Conservation (phyloP, 345 rosid genomes). For the Salix suchowensis region DNA sequence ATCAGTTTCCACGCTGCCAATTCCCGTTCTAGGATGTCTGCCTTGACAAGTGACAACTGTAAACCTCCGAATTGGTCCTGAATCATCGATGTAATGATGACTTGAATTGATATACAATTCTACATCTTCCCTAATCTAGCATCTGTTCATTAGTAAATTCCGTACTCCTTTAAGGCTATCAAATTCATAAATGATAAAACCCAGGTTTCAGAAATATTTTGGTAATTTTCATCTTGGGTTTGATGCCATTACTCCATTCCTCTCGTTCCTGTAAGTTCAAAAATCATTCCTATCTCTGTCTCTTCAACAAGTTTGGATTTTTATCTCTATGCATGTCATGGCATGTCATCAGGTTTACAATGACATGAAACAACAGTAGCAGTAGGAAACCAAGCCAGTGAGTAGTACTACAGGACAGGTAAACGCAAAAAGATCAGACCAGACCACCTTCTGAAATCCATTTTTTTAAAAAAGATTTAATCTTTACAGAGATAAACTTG, state of each 20-base stretch:
- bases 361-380: conserved; percentile 6
- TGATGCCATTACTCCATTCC: conserved; percentile 16
- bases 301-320: not conserved
- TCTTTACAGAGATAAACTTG: not conserved
- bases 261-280: conserved; percentile 21
- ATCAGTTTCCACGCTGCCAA: not conserved
- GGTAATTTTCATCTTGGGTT: conserved; percentile 17
- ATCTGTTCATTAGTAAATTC: not conserved
- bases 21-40: not conserved
- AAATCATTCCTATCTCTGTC: not conserved
- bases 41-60: not conserved
- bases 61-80: not conserved
- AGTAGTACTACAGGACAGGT: conserved; percentile 7
- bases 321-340: not conserved
- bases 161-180: not conserved
- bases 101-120: not conserved
- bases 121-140: not conserved
- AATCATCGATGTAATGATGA: too few species aligned
- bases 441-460: too few species aligned
- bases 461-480: too few species aligned
- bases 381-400: not conserved
- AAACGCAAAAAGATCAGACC: not conserved
- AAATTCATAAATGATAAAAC: not conserved
- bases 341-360: conserved; percentile 17
- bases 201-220: not conserved